A percentile compares a stretch with the other conserved stretches of the same genome.
Evolutionary conservation across 176 grass and related monocot species (phyloP).

Genomic region (Melocanna baccifera): DNA sequence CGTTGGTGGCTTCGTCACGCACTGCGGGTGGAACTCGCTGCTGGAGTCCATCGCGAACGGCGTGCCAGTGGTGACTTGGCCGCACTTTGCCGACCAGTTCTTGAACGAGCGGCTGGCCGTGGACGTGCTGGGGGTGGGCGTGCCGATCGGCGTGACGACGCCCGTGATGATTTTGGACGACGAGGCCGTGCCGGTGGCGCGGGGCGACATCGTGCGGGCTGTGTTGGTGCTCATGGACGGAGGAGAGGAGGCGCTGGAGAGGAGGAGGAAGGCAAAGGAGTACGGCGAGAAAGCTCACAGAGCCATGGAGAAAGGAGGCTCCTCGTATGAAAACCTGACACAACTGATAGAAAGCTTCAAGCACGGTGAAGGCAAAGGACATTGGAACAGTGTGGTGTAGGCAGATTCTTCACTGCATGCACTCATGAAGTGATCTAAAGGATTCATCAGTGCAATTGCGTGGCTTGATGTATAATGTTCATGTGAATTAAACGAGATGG

Average conservation of each 20-base stretch:
- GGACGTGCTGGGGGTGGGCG: conserved; percentile 42
- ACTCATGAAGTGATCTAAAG: too few species aligned
- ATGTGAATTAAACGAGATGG: too few species aligned
- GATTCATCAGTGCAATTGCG: too few species aligned
- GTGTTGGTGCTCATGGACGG: conserved; percentile 40
- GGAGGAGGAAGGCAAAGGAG: conserved; percentile 35
- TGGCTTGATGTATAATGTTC: too few species aligned
- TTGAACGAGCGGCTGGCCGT: conserved; percentile 52
- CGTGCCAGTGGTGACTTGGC: conserved; percentile 55
- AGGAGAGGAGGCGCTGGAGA: conserved; percentile 29
- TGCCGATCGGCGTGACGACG: conserved; percentile 20
- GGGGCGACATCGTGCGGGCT: conserved; percentile 9
- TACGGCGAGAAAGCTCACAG: conserved; percentile 34
- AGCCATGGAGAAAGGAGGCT: conserved; percentile 45
- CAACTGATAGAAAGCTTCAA: conserved; percentile 32
- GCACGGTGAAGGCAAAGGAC: neutral
- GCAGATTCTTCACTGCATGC: too few species aligned
- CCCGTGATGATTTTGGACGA: conserved; percentile 9
- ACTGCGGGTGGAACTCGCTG: conserved; percentile 57
- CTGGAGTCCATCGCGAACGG: conserved; percentile 45
- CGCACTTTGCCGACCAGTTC: conserved; percentile 59
- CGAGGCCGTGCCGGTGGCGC: neutral
- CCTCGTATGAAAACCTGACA: conserved; percentile 31
- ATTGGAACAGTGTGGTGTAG: neutral
- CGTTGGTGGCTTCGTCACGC: conserved; percentile 42